Percentiles rank a stretch among this genome's conserved stretches.
Conservation (phyloP, 1,284 basidiomycete species). For the Bondarzewia mesenterica region DNA sequence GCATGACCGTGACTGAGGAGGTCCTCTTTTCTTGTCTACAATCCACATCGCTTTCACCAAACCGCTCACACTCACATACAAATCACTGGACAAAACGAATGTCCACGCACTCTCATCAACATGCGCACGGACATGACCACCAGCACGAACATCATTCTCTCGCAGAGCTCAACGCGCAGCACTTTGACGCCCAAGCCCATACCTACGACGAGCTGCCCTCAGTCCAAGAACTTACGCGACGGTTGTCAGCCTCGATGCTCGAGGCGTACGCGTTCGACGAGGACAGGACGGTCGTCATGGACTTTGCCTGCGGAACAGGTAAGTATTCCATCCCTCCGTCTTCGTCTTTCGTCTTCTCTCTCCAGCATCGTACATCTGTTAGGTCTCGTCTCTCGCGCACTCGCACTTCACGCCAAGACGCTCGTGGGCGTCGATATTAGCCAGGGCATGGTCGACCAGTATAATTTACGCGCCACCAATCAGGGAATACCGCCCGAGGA, state of each 20-base stretch:
- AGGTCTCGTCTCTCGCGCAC: conserved; percentile 51
- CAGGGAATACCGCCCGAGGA: conserved; percentile 51
- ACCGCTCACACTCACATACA: too few relatives aligned
- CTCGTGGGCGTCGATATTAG: conserved; percentile 69
- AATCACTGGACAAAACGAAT: too few relatives aligned
- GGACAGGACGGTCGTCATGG: conserved; percentile 49
- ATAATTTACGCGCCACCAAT: conserved; percentile 44
- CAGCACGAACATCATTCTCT: conserved; percentile 13
- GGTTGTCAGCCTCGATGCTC: conserved; percentile 34
- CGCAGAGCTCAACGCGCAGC: conserved; percentile 22
- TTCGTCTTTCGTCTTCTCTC: neutral
- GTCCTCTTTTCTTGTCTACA: too few relatives aligned
- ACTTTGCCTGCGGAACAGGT: conserved; percentile 69
- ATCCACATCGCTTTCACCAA: too few relatives aligned
- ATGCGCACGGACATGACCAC: neutral
- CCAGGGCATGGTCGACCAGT: conserved; percentile 53
- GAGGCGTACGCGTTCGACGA: conserved; percentile 43
- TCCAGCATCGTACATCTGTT: neutral
- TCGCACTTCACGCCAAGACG: conserved; percentile 45
- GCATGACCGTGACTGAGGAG: too few relatives aligned
- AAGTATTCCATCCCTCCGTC: conserved; percentile 10
- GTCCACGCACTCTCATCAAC: neutral
- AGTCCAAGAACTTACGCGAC: conserved; percentile 20
- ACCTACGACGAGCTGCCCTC: conserved; percentile 19
- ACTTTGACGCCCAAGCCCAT: conserved; percentile 23